A percentile compares a stretch with the other conserved stretches of the same genome.
These are phyloP conservation scores for Nemophila menziesii DNA, from an alignment of 257 asterid genomes.

Conservation along the genomic window DNA sequence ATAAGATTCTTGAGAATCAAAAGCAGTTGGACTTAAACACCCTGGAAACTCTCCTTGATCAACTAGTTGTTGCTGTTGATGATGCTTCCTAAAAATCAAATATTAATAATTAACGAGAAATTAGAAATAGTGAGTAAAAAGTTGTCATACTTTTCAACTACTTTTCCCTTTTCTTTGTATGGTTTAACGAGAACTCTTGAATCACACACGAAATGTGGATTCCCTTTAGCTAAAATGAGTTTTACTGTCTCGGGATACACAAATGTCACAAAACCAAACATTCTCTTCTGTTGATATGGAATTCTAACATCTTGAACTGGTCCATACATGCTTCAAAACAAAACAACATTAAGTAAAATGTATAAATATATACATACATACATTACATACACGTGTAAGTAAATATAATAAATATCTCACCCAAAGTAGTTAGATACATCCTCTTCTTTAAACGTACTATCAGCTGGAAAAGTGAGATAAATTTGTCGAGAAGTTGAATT, in stretches of 20 bases:
- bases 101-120: slow-evolving; percentile 4
- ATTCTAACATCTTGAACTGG: slow-evolving; percentile 66
- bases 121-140: not conserved
- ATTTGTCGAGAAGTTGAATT: slow-evolving; percentile 63
- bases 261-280: slow-evolving; percentile 91
- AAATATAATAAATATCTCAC: too few relatives aligned
- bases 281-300: slow-evolving; percentile 60
- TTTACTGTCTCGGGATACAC: slow-evolving; percentile 45
- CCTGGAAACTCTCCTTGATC: slow-evolving; percentile 56
- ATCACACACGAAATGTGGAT: slow-evolving; percentile 60
- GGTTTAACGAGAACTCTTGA: slow-evolving; percentile 60
- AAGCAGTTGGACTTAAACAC: slow-evolving; percentile 56
- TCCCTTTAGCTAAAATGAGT: slow-evolving; percentile 48
- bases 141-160: slow-evolving; percentile 46
- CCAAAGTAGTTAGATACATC: slow-evolving; percentile 81
- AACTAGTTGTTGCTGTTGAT: slow-evolving; percentile 34
- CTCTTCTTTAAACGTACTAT: slow-evolving; percentile 79
- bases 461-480: slow-evolving; percentile 88
- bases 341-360: not conserved
- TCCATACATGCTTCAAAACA: slow-evolving; percentile 47
- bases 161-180: slow-evolving; percentile 58
- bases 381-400: too few relatives aligned
- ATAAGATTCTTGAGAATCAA: slow-evolving; percentile 55
- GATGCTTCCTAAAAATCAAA: slow-evolving; percentile 46
- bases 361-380: not conserved